These are phyloP conservation scores for Aspergillus vadensis DNA, from an alignment of 2,329 filamentous ascomycete genomes.

Conservation along the genomic window DNA sequence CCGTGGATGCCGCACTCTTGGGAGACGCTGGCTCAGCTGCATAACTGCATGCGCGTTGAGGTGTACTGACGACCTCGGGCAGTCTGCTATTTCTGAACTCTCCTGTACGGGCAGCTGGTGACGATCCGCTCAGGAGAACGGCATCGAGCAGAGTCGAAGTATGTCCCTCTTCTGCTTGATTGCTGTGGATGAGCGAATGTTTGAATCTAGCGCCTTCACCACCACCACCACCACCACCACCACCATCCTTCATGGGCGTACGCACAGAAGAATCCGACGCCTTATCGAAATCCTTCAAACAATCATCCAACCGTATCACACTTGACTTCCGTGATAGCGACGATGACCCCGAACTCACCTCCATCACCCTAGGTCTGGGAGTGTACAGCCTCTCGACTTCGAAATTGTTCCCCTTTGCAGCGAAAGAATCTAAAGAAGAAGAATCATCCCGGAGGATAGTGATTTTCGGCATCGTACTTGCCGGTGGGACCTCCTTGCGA, in stretches of 20 bases:
- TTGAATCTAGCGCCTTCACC: conserved; percentile 6
- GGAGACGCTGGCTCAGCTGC: conserved; percentile 10
- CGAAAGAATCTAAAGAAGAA: background rate
- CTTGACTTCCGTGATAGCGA: conserved; percentile 12
- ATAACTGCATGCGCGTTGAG: conserved; percentile 16
- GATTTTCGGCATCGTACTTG: conserved; percentile 14
- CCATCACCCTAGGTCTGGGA: conserved; percentile 16
- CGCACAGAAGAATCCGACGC: conserved; percentile 7
- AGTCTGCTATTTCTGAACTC: conserved; percentile 18
- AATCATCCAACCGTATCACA: background rate
- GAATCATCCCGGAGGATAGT: background rate
- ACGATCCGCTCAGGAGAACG: conserved; percentile 20
- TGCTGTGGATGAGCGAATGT: conserved; percentile 2
- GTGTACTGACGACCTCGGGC: conserved; percentile 13
- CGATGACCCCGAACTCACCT: conserved; percentile 18
- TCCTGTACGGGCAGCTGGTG: conserved; percentile 20
- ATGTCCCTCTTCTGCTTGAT: background rate
- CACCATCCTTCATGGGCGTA: background rate
- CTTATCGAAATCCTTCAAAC: background rate
- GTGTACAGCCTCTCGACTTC: conserved; percentile 20
- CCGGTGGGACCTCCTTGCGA: conserved; percentile 16
- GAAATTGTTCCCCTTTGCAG: conserved; percentile 1
- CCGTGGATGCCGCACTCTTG: background rate
- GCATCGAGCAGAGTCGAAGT: conserved; percentile 10
- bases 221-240: conserved; percentile 1